A percentile compares a stretch with the other conserved stretches of the same genome.
phyloP scores from a whole-genome alignment of 2,329 filamentous ascomycete genomes.

The Pezicula neosporulosa region DNA sequence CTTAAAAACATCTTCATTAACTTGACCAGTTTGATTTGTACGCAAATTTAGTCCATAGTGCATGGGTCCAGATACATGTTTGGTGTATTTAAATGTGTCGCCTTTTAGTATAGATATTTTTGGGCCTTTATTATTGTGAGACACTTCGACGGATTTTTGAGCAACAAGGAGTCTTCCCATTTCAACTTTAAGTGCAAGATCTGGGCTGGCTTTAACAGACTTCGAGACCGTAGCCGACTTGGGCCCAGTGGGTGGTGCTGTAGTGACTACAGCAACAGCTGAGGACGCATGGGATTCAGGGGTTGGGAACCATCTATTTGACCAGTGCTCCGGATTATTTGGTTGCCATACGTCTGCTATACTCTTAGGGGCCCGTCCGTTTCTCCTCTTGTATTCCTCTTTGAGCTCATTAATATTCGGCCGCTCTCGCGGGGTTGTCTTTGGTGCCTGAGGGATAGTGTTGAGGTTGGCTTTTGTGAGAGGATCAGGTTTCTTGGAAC shows the following conservation, averaged over 20 bases:
- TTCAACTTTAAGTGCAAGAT: conserved; percentile 1
- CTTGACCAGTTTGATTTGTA: conserved; percentile 10
- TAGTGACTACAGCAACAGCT: background rate
- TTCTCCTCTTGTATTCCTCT: conserved; percentile 6
- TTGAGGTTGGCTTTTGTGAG: background rate
- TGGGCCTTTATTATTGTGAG: background rate
- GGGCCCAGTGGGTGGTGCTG: background rate
- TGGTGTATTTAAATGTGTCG: conserved; percentile 15
- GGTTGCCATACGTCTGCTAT: conserved; percentile 18
- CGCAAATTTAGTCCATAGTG: conserved; percentile 16
- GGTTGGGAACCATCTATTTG: background rate
- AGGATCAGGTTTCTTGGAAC: background rate
- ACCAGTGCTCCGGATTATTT: conserved; percentile 12
- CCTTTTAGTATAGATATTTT: conserved; percentile 11
- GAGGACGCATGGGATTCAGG: conserved; percentile 5
- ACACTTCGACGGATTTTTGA: background rate
- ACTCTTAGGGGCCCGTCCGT: conserved; percentile 8
- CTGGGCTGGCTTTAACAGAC: background rate
- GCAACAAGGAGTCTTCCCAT: conserved; percentile 8
- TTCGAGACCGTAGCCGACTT: background rate
- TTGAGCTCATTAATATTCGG: conserved; percentile 2
- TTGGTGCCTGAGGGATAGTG: background rate
- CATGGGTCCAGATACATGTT: conserved; percentile 15
- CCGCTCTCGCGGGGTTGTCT: background rate
- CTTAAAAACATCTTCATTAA: conserved; percentile 14